phyloP scores from a whole-genome alignment of 139 green algal species.

The Closterium sp. region DNA sequence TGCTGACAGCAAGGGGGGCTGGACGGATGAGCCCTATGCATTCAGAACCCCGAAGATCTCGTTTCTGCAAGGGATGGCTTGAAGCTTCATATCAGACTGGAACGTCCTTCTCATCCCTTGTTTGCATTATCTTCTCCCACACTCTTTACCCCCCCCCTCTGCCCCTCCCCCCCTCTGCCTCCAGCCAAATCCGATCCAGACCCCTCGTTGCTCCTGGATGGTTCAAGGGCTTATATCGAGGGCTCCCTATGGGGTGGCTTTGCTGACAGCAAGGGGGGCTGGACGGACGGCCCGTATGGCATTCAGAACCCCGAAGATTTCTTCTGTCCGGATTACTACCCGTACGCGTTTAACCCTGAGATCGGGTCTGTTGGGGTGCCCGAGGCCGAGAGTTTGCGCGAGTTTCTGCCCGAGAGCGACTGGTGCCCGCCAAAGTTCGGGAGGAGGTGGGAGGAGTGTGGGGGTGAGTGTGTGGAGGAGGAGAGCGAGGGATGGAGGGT shows the following conservation, averaged over 20 bases:
- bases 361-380: conserved; percentile 53
- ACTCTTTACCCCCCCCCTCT: neutral
- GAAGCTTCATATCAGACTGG: too few species aligned
- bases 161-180: neutral
- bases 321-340: conserved; percentile 47
- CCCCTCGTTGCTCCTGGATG: conserved; percentile 44
- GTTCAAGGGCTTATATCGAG: conserved; percentile 36
- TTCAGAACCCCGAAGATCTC: conserved; percentile 35
- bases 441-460: neutral
- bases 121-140: neutral
- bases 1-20: conserved; percentile 43
- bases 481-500: conserved; percentile 36
- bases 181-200: neutral
- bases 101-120: too few species aligned
- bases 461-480: conserved; percentile 20
- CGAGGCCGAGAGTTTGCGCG: conserved; percentile 32
- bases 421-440: conserved; percentile 25
- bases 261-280: conserved; percentile 41
- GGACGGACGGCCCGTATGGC: conserved; percentile 46
- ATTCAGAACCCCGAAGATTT: conserved; percentile 49
- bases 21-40: conserved; percentile 49
- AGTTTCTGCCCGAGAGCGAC: conserved; percentile 14
- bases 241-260: conserved; percentile 53
- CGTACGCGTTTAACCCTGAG: conserved; percentile 55
- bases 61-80: too few species aligned